phyloP scores from a whole-genome alignment of 129 eudicot genomes.

The Tagetes erecta region DNA sequence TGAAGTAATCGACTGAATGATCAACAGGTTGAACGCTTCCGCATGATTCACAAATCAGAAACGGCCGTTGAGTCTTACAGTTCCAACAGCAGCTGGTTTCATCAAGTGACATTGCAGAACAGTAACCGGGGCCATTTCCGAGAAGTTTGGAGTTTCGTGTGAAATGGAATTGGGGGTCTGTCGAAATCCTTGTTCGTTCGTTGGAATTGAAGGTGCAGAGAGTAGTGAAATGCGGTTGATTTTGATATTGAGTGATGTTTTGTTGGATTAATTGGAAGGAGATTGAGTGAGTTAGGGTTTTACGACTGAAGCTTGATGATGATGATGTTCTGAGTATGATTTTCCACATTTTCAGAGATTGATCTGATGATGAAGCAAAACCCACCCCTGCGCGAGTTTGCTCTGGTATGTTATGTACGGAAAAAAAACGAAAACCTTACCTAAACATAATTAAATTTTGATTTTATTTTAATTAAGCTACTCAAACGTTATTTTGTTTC shows the following conservation, averaged over 20 bases:
- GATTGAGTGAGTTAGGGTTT: constrained; percentile 22
- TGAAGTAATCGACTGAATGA: constrained; percentile 68
- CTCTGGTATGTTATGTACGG: too few relatives aligned
- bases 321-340: constrained; percentile 32
- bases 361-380: too few relatives aligned
- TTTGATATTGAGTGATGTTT: constrained; percentile 13
- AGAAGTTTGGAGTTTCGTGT: neutral
- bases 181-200: constrained; percentile 22
- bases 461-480: too few relatives aligned
- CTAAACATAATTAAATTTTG: too few relatives aligned
- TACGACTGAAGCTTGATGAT: constrained; percentile 27
- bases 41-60: constrained; percentile 65
- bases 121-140: constrained; percentile 34
- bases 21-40: constrained; percentile 77
- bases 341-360: too few relatives aligned
- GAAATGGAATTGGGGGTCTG: constrained; percentile 1
- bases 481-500: too few relatives aligned
- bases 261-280: neutral
- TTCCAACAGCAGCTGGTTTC: constrained; percentile 60
- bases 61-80: constrained; percentile 47
- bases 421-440: too few relatives aligned
- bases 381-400: too few relatives aligned
- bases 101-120: constrained; percentile 21
- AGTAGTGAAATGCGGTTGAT: constrained; percentile 24
- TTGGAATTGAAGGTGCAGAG: neutral